Base-by-base conservation (phyloP, 140 eudicot genomes). In the Oenanthe javanica region DNA sequence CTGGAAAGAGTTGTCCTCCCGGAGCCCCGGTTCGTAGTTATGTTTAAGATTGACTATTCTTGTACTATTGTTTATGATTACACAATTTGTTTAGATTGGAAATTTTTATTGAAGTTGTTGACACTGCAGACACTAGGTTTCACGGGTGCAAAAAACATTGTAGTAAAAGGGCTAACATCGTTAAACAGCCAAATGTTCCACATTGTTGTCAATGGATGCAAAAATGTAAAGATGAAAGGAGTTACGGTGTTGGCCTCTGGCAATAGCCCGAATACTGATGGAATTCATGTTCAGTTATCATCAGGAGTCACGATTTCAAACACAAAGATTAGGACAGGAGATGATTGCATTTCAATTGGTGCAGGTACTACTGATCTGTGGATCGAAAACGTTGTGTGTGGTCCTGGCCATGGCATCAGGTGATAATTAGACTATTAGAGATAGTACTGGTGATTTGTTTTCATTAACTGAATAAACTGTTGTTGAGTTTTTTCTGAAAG, bases 331-430 rank as follows among this genome's bases (percentile, higher is more conserved):
- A 63, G 77, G n/a, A 83, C 86, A 5, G 86, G 86, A 5, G 86
- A 83, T 21, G 86, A 83, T 49, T 83, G 86, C 57, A 66, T 83
- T 72, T 79, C 86, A 15, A 63, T 83, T 6, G 86, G 86, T 25
- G 77, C 86, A 21, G 86, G 86, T 45, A 79, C 86, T 18, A 48
- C 79, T 9, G 63, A 79, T 64, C 13, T 79, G 27, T 73, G 72
- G 83, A 83, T 83, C 21, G 67, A 83, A 23, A 46, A 75, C 0
- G 43, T 83, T 36, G 72, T 40, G 25, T 83, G 86, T 49, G 86
- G 86, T 57, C 86, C 86, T 25, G 86, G 86, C 43, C 86, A 83
- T 50, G 86, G 86, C 19, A 79, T 83, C 27, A 83, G 86, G 86
- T 83, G 79, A 57, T 5, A 15, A 6, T 13, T 31, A 9, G 43